Evolutionary conservation across 495 filamentous ascomycete species (phyloP), one percentile per base, ranked within the genome.

Genomic region (Rusavskia elegans): DNA sequence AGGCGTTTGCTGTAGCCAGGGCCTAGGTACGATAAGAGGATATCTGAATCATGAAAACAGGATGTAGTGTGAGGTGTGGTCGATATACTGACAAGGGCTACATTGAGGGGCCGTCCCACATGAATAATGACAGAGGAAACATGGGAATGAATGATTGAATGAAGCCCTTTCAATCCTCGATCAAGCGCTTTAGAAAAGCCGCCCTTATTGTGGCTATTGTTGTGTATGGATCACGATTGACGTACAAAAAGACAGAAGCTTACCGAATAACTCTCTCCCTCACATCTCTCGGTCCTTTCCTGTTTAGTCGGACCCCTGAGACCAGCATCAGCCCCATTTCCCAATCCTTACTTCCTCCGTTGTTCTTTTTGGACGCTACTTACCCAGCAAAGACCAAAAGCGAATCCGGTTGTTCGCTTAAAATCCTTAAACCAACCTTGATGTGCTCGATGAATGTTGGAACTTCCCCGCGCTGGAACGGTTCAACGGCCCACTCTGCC

Each of bases 311-410:
- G 67, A 2, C 76, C 81, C 36, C 84, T 86, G 48, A 55, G 25
- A 50, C 61, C 49, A 27, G 53, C 51, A 53, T 36, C 17, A 50
- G 6, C 25, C 39, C 23, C 19, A 32, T 25, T 44, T 10, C 19
- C 11, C 37, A 39, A 1, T 17, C 17, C n/a, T 4, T 8, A 27
- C 11, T 23, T 16, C 5, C 10, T 25, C 25, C 25, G 4, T 3
- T 27, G 25, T 27, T 27, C 25, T 27, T 27, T 6, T 5, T 1
- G 0, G 2, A 27, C 3, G 25, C 7, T 39, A 59, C 73, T 54
- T 59, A 85, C 84, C 84, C 84, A 5, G 82, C 86, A 59, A 87
- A 84, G 14, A 82, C 68, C 37, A 87, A 66, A 17, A 85, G 54
- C 3, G 71, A 61, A 29, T 58, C 54, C 0, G 61, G 53, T 55